Base-by-base conservation (phyloP, 2,329 filamentous ascomycete genomes). In the Knufia petricola region DNA sequence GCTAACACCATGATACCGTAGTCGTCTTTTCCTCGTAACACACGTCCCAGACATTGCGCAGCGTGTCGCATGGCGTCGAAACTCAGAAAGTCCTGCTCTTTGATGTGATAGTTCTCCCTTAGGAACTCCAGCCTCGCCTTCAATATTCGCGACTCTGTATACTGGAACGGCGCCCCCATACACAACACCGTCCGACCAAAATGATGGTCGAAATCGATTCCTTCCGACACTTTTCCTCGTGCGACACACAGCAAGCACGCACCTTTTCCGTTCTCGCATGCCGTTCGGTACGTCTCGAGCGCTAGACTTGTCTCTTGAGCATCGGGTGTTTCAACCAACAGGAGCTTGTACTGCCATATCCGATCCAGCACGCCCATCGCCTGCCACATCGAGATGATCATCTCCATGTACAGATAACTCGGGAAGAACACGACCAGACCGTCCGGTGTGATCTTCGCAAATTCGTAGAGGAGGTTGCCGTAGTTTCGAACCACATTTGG, bases 1-100 rank as follows among this genome's bases (percentile, higher is more conserved):
- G 94, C 92, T 23, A 98, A 75, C 3, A 98, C 90, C 92, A 98
- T 98, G 72, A 98, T 87, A n/a, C 92, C 92, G 66, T 98, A 98
- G 66, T 98, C 92, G 63, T 98, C 94, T 66, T 98, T 98, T 20
- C 92, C 92, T 59, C 92, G 78, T 53, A 98, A 72, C 37, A 98
- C 92, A 63, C 92, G 89, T 12, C 92, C 94, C 1, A 98, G 73
- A 61, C 92, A 98, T 64, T 98, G 92, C 1, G 92, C 90, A 12
- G 92, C 92, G 64, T 98, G 92, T n/a, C 92, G 82, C 90, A 98
- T 98, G 19, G 92, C 92, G 63, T 98, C 92, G 73, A 98, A 98
- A 17, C 92, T 96, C 8, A 98, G 70, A 63, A 98, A 98, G 63
- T 98, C 94, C 58, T 95, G 94, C 64, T 96, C 92, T 51, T 87